Conservation (phyloP, 441 rosid genomes). For the Bocquillonia castaneifolia region DNA sequence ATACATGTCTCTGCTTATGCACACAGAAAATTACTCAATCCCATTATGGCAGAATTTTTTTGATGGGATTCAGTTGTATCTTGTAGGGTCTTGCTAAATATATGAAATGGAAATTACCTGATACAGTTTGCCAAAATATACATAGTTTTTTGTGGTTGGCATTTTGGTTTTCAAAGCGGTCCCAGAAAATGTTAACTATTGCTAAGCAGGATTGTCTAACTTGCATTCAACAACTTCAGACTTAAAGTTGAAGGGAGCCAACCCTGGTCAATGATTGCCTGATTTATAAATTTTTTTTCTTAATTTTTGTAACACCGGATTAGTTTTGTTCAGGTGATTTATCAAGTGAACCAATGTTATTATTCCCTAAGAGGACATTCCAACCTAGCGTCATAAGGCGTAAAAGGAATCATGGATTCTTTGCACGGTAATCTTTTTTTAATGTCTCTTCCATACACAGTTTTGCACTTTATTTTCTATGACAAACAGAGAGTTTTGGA, state of each 20-base stretch:
- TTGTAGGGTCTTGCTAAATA: neutral
- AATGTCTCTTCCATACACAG: neutral
- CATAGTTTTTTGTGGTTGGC: neutral
- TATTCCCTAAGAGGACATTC: constrained; percentile 72
- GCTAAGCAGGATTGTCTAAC: neutral
- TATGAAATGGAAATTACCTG: neutral
- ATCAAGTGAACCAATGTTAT: constrained; percentile 65
- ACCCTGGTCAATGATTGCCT: neutral
- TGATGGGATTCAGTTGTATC: neutral
- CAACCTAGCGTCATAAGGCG: constrained; percentile 82
- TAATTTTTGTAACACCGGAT: constrained; percentile 6
- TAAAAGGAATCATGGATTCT: constrained; percentile 85
- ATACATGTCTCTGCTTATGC: neutral
- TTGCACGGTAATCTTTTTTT: constrained; percentile 67
- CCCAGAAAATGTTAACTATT: neutral
- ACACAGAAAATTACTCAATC: neutral
- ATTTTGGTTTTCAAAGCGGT: neutral
- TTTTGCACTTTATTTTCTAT: neutral
- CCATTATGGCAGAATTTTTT: neutral
- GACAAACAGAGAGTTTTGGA: neutral
- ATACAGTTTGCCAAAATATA: neutral
- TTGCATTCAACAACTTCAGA: neutral
- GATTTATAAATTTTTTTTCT: neutral
- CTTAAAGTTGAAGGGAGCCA: neutral
- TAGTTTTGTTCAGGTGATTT: constrained; percentile 44